Conservation (phyloP, 805 yeast species). For the Candida sanyiensis region DNA sequence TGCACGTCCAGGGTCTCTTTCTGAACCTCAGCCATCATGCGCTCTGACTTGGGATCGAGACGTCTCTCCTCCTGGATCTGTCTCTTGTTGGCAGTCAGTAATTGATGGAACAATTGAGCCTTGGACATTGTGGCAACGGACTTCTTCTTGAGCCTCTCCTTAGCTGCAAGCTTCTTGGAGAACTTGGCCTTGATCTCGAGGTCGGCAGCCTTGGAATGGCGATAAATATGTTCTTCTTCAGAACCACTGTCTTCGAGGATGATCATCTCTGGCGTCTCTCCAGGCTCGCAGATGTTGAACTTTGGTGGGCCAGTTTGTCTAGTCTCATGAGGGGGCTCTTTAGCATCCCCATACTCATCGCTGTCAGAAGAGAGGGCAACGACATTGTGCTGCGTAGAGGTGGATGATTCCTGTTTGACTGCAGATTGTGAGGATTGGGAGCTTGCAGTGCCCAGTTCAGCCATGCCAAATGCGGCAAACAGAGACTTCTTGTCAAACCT, state of each 20-base stretch:
- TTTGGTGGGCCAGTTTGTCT: background rate
- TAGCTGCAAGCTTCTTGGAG: conserved; percentile 23
- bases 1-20: conserved; percentile 21
- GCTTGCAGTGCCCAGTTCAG: too few species aligned
- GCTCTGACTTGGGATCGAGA: conserved; percentile 39
- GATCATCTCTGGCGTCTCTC: conserved; percentile 5
- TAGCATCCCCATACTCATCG: conserved; percentile 2
- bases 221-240: conserved; percentile 14
- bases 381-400: conserved; percentile 4
- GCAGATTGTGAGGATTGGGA: background rate
- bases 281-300: conserved; percentile 6
- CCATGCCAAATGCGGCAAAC: conserved; percentile 22
- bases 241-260: conserved; percentile 20
- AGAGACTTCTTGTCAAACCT: conserved; percentile 17
- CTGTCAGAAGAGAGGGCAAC: conserved; percentile 11
- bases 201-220: conserved; percentile 29
- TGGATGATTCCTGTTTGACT: conserved; percentile 9
- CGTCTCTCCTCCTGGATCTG: conserved; percentile 48
- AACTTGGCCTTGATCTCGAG: conserved; percentile 31
- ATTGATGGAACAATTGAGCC: conserved; percentile 30
- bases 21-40: conserved; percentile 26
- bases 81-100: conserved; percentile 39
- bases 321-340: background rate
- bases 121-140: conserved; percentile 17
- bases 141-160: conserved; percentile 10